Conservation (phyloP, 2,329 filamentous ascomycete genomes). For the Rhinocladiella mackenziei region DNA sequence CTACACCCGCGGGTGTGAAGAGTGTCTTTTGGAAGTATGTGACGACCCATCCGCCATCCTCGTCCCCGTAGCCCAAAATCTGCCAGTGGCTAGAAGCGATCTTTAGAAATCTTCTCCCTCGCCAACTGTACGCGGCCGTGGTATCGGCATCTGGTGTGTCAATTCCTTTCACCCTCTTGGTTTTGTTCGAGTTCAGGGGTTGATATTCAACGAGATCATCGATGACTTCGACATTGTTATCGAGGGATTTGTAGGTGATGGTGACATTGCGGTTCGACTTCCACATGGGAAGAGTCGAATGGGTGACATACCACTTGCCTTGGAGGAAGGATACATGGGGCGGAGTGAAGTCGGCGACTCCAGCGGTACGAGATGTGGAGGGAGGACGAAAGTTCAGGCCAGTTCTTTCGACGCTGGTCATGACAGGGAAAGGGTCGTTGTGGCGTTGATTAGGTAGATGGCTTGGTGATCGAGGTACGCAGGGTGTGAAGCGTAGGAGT, state of each 20-base stretch:
- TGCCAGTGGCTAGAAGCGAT: slow-evolving; percentile 77
- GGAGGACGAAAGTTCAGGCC: slow-evolving; percentile 25
- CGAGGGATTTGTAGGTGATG: slow-evolving; percentile 66
- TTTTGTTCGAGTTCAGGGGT: slow-evolving; percentile 46
- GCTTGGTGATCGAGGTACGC: neutral
- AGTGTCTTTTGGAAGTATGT: slow-evolving; percentile 80
- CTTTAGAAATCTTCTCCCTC: slow-evolving; percentile 69
- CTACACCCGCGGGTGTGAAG: slow-evolving; percentile 77
- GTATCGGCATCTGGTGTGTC: slow-evolving; percentile 49
- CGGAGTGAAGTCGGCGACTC: slow-evolving; percentile 24
- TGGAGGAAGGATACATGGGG: slow-evolving; percentile 59
- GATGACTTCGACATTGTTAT: slow-evolving; percentile 46
- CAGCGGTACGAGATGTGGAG: slow-evolving; percentile 10
- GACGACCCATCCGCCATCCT: slow-evolving; percentile 60
- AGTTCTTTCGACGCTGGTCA: neutral
- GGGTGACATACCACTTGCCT: slow-evolving; percentile 68
- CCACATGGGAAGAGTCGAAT: slow-evolving; percentile 78
- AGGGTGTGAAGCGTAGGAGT: neutral
- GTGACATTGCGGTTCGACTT: slow-evolving; percentile 71
- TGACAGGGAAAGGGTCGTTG: neutral
- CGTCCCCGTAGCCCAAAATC: slow-evolving; percentile 65
- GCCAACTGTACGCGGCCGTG: slow-evolving; percentile 63
- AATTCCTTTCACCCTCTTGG: slow-evolving; percentile 62
- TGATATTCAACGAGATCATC: slow-evolving; percentile 73
- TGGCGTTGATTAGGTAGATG: neutral